phyloP scores from a whole-genome alignment of 2,329 filamentous ascomycete species.

The Aspergillus unguis region DNA sequence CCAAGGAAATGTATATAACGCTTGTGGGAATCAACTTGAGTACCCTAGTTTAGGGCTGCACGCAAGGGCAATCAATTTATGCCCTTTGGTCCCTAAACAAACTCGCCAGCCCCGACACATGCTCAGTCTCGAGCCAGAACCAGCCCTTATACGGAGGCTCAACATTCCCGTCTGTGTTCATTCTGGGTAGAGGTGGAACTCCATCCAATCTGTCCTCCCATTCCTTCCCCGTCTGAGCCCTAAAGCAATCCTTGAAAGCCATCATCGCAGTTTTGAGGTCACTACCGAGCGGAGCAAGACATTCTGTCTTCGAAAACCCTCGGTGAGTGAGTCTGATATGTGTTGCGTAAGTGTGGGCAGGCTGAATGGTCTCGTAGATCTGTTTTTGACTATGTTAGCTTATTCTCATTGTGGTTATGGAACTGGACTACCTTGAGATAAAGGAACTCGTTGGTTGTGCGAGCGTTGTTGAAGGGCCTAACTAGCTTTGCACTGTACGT shows the following conservation, averaged over 20 bases:
- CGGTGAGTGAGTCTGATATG: constrained; percentile 48
- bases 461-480: constrained; percentile 44
- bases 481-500: constrained; percentile 61
- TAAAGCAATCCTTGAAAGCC: constrained; percentile 58
- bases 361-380: constrained; percentile 65
- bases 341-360: constrained; percentile 60
- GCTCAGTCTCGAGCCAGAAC: constrained; percentile 27
- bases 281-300: constrained; percentile 33
- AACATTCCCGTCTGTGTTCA: constrained; percentile 21
- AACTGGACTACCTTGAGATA: constrained; percentile 50
- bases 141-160: constrained; percentile 30
- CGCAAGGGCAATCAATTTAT: neutral
- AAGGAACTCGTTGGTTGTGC: constrained; percentile 58
- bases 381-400: constrained; percentile 31
- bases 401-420: neutral
- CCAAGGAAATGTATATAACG: neutral
- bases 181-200: constrained; percentile 19
- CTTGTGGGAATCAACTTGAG: neutral
- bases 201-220: constrained; percentile 52
- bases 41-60: neutral
- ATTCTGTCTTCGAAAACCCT: constrained; percentile 29
- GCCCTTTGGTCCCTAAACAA: constrained; percentile 16
- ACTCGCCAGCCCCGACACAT: constrained; percentile 19
- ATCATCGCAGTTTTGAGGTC: constrained; percentile 42
- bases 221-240: constrained; percentile 53